A percentile compares a stretch with the other conserved stretches of the same genome.
These are phyloP conservation scores for Penicillium angulare DNA, from an alignment of 495 filamentous ascomycete genomes.

Conservation along the genomic window DNA sequence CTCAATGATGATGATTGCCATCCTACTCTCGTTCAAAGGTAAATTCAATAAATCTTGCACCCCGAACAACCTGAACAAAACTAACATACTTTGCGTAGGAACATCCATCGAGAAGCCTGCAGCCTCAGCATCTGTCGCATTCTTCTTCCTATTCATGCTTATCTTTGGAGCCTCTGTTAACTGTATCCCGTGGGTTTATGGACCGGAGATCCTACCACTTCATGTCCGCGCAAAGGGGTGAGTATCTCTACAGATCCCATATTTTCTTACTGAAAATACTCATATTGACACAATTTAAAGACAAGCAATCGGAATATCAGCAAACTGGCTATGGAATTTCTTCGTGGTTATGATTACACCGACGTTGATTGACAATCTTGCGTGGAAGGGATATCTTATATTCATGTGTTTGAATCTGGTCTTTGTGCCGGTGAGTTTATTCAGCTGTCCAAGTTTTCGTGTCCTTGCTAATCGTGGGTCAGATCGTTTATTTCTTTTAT, in stretches of 20 bases:
- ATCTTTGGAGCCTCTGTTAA: slow-evolving; percentile 48
- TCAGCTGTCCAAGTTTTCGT: too few relatives aligned
- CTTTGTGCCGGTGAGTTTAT: slow-evolving; percentile 45
- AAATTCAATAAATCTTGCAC: too few relatives aligned
- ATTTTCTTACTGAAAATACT: too few relatives aligned
- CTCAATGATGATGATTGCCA: slow-evolving; percentile 52
- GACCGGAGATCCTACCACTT: slow-evolving; percentile 45
- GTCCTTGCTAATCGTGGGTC: too few relatives aligned
- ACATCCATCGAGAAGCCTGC: slow-evolving; percentile 24
- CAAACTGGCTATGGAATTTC: slow-evolving; percentile 54
- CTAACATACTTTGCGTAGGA: too few relatives aligned
- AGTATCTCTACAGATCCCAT: too few relatives aligned
- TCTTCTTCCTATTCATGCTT: slow-evolving; percentile 53
- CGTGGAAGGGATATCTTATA: slow-evolving; percentile 61
- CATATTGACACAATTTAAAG: too few relatives aligned
- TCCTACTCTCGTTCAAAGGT: slow-evolving; percentile 46
- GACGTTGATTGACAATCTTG: slow-evolving; percentile 49
- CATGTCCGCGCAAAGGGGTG: slow-evolving; percentile 43
- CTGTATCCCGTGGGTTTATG: slow-evolving; percentile 48
- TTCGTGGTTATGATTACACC: slow-evolving; percentile 61
- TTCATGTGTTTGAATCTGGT: slow-evolving; percentile 56
- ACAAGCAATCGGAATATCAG: slow-evolving; percentile 39
- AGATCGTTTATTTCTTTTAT: slow-evolving; percentile 45
- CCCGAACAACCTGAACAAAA: too few relatives aligned
- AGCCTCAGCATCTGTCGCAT: slow-evolving; percentile 44